Conservation (phyloP, 1,284 basidiomycete genomes). For the Microbotryomycetes sp. region DNA sequence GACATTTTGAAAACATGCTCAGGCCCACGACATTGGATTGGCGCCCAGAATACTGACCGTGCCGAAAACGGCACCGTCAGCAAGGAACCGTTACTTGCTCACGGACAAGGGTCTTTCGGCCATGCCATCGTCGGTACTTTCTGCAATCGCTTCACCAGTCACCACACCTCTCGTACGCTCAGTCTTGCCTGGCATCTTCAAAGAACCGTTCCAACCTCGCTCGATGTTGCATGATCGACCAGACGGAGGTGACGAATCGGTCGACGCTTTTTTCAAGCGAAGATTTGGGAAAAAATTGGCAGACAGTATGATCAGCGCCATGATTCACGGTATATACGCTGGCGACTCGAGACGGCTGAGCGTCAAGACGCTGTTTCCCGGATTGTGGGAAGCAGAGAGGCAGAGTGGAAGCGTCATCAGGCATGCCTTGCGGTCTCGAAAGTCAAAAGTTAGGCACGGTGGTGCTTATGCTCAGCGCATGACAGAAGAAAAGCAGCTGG, state of each 20-base stretch:
- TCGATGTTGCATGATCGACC: conserved; percentile 36
- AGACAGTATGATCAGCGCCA: conserved; percentile 65
- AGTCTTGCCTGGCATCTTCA: conserved; percentile 52
- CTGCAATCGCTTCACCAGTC: conserved; percentile 38
- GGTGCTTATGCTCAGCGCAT: conserved; percentile 15
- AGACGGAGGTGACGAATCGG: conserved; percentile 59
- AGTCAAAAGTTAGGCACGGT: conserved; percentile 16
- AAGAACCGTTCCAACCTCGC: conserved; percentile 54
- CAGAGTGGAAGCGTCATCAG: conserved; percentile 61
- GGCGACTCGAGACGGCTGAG: conserved; percentile 70
- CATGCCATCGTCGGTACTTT: conserved; percentile 48
- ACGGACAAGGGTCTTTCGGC: conserved; percentile 51
- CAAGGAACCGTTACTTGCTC: conserved; percentile 65
- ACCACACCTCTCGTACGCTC: conserved; percentile 49
- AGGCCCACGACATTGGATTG: conserved; percentile 69
- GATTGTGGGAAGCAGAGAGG: conserved; percentile 56
- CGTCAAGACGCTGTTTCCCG: conserved; percentile 66
- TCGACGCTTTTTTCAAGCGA: conserved; percentile 68
- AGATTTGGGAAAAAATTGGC: conserved; percentile 69
- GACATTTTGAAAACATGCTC: conserved; percentile 4
- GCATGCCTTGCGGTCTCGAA: conserved; percentile 46
- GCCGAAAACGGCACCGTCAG: conserved; percentile 58
- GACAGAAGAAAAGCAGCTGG: conserved; percentile 32
- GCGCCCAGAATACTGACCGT: conserved; percentile 55
- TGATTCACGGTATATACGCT: conserved; percentile 90